Percentiles rank a stretch among this genome's conserved stretches.
phyloP scores from a whole-genome alignment of 306 rosid genomes.

The Biancaea sappan region DNA sequence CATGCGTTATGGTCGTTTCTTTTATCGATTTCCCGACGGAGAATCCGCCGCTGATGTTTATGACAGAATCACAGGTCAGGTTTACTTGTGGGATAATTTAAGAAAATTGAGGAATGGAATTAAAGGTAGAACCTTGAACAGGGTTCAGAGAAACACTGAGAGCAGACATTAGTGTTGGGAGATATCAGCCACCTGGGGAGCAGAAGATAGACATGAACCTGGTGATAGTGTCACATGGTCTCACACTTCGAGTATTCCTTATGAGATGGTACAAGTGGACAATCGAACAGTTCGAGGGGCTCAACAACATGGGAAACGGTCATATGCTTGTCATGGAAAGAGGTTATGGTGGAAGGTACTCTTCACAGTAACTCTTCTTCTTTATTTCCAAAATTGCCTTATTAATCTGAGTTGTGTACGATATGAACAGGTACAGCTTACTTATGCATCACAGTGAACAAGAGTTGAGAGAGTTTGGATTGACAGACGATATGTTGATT shows the following conservation, averaged over 20 bases:
- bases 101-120: not conserved
- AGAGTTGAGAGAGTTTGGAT: constrained; percentile 72
- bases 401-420: not conserved
- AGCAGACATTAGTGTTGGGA: constrained; percentile 75
- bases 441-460: constrained; percentile 63
- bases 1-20: constrained; percentile 81
- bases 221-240: constrained; percentile 81
- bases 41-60: constrained; percentile 98
- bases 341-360: constrained; percentile 88
- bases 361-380: not conserved
- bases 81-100: not conserved
- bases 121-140: constrained; percentile 21
- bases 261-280: constrained; percentile 99
- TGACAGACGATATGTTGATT: constrained; percentile 78
- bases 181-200: constrained; percentile 80
- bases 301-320: constrained; percentile 69
- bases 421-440: constrained; percentile 66
- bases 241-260: constrained; percentile 83
- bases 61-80: constrained; percentile 84
- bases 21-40: constrained; percentile 86
- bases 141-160: constrained; percentile 90
- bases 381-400: no score
- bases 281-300: constrained; percentile 71
- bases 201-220: constrained; percentile 63
- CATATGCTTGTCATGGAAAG: constrained; percentile 70